A percentile compares a stretch with the other conserved stretches of the same genome.
Conservation (phyloP, 345 rosid species). For the Syzygium jambos region DNA sequence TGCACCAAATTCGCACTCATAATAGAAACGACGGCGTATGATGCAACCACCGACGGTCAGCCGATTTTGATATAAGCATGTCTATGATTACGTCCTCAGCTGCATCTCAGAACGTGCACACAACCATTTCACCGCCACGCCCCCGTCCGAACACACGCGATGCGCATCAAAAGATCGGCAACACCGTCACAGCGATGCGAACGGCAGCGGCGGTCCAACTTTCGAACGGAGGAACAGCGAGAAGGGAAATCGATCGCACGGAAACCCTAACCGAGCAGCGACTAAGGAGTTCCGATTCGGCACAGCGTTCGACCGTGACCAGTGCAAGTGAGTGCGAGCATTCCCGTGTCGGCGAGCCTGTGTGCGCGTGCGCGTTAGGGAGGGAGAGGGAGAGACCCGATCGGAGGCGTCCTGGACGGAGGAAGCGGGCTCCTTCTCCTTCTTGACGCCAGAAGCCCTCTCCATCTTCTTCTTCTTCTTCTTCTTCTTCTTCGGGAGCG, state of each 20-base stretch:
- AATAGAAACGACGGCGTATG: no score
- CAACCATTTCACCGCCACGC: not conserved
- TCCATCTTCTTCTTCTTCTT: conserved; percentile 25
- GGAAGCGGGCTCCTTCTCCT: conserved; percentile 80
- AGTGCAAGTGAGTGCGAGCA: not conserved
- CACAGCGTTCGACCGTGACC: not conserved
- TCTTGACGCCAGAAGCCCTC: conserved; percentile 75
- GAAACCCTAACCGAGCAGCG: not conserved
- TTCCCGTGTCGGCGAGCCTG: not conserved
- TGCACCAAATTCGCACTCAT: no score
- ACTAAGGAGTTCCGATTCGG: not conserved
- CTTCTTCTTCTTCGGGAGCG: not conserved
- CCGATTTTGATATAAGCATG: not conserved
- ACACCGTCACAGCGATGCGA: not conserved
- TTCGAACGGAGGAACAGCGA: not conserved
- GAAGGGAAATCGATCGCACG: not conserved
- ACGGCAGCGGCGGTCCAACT: not conserved
- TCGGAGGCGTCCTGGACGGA: conserved; percentile 77
- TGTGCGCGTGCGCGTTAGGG: not conserved
- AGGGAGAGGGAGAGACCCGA: conserved; percentile 32
- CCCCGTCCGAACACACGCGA: not conserved
- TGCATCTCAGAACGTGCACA: not conserved
- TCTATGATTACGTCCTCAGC: not conserved
- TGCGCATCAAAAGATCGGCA: not conserved
- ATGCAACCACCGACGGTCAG: not conserved